phyloP scores from a whole-genome alignment of 2,329 filamentous ascomycete genomes.

The Scedosporium apiospermum region DNA sequence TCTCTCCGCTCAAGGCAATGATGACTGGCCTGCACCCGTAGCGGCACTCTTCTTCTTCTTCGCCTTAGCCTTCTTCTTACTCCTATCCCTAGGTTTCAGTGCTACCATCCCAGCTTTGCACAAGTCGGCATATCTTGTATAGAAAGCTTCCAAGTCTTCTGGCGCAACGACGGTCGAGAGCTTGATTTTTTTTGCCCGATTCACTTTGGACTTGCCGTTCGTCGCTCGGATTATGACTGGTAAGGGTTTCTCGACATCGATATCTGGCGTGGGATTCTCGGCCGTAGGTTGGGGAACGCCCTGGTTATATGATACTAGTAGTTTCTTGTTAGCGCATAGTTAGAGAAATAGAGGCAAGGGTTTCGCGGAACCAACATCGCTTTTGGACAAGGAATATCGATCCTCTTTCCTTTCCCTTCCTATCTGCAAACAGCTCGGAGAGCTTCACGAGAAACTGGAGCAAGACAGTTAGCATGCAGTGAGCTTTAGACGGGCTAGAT shows the following conservation, averaged over 20 bases:
- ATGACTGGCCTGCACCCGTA: not conserved
- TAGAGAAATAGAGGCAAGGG: not conserved
- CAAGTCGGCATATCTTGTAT: constrained; percentile 74
- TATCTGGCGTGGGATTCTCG: constrained; percentile 49
- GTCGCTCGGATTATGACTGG: constrained; percentile 76
- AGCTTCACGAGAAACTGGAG: constrained; percentile 6
- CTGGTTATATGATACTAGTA: constrained; percentile 32
- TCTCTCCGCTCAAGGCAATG: not conserved
- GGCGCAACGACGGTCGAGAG: constrained; percentile 75
- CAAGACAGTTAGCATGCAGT: constrained; percentile 35
- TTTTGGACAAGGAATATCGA: constrained; percentile 70
- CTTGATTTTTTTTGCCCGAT: constrained; percentile 55
- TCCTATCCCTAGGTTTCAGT: constrained; percentile 87
- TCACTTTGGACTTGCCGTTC: constrained; percentile 61
- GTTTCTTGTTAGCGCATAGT: not conserved
- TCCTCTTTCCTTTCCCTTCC: constrained; percentile 61
- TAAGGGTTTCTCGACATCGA: constrained; percentile 47
- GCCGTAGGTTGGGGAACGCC: constrained; percentile 31
- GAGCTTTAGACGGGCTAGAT: not conserved
- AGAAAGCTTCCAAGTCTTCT: constrained; percentile 71
- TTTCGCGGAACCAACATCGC: constrained; percentile 43
- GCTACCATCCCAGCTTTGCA: constrained; percentile 84
- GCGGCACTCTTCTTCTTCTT: constrained; percentile 52
- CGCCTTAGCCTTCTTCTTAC: constrained; percentile 73
- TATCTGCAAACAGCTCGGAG: constrained; percentile 53